These are phyloP conservation scores for Chamaenerion angustifolium DNA, from an alignment of 345 rosid species.

Conservation along the genomic window DNA sequence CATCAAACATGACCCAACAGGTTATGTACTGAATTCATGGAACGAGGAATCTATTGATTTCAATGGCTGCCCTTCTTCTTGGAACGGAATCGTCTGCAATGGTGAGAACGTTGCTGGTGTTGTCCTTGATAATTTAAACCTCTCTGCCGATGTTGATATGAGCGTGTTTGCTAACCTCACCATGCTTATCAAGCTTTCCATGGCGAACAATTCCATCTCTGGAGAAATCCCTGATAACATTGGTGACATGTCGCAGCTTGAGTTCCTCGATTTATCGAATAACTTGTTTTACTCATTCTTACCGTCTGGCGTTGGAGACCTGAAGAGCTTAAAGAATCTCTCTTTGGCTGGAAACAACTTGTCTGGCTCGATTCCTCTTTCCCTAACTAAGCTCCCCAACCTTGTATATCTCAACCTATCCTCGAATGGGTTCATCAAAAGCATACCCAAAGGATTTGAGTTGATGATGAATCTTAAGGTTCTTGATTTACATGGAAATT, in stretches of 20 bases:
- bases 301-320: constrained; percentile 49
- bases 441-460: constrained; percentile 71
- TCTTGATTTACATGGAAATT: constrained; percentile 75
- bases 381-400: constrained; percentile 47
- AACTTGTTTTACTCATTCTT: constrained; percentile 56
- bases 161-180: constrained; percentile 73
- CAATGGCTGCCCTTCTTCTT: constrained; percentile 93
- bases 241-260: constrained; percentile 52
- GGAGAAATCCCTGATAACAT: constrained; percentile 56
- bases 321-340: constrained; percentile 57
- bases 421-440: constrained; percentile 44
- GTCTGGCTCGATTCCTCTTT: constrained; percentile 54
- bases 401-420: constrained; percentile 62
- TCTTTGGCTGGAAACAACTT: constrained; percentile 81
- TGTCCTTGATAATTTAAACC: constrained; percentile 64
- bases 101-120: constrained; percentile 84
- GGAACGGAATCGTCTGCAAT: constrained; percentile 94
- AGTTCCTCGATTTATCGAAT: constrained; percentile 66
- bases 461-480: constrained; percentile 48
- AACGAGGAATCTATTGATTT: constrained; percentile 94
- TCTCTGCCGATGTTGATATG: constrained; percentile 71
- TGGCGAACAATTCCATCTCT: constrained; percentile 75
- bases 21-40: constrained; percentile 87
- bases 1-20: constrained; percentile 91
- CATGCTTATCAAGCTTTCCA: constrained; percentile 74